Evolutionary conservation across 345 rosid genomes (phyloP).

Genomic region (Euphorbia peplus): DNA sequence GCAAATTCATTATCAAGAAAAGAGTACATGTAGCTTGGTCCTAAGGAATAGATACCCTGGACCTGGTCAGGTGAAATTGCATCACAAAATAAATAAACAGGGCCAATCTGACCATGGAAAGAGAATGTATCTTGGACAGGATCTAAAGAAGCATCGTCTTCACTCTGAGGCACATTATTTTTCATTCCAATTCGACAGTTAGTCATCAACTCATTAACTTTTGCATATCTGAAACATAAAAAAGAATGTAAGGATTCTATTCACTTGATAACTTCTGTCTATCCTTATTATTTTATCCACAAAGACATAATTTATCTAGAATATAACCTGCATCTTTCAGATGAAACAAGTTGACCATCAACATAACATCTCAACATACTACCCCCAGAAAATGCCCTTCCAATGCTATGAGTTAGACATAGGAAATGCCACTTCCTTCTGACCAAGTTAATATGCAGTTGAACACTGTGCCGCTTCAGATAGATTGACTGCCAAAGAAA

Average conservation of each 20-base stretch:
- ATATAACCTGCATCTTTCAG: slow-evolving; percentile 93
- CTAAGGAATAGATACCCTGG: slow-evolving; percentile 68
- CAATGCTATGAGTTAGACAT: slow-evolving; percentile 81
- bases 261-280: neutral
- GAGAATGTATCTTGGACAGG: slow-evolving; percentile 47
- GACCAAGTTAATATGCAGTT: slow-evolving; percentile 52
- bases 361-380: slow-evolving; percentile 80
- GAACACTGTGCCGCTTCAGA: slow-evolving; percentile 66
- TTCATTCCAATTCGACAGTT: slow-evolving; percentile 77
- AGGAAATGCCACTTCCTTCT: slow-evolving; percentile 89
- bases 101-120: slow-evolving; percentile 92
- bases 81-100: slow-evolving; percentile 81
- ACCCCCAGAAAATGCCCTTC: slow-evolving; percentile 96
- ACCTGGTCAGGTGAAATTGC: slow-evolving; percentile 79
- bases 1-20: slow-evolving; percentile 78
- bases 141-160: slow-evolving; percentile 51
- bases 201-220: slow-evolving; percentile 73
- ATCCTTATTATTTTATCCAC: neutral
- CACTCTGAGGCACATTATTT: slow-evolving; percentile 45
- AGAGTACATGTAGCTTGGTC: slow-evolving; percentile 96
- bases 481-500: slow-evolving; percentile 60
- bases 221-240: slow-evolving; percentile 68
- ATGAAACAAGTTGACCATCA: slow-evolving; percentile 79
- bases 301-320: slow-evolving; percentile 9
- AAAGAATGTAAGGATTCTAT: slow-evolving; percentile 8